phyloP scores from a whole-genome alignment of 1,284 basidiomycete genomes.

The Melampsora abietis-canadensis region DNA sequence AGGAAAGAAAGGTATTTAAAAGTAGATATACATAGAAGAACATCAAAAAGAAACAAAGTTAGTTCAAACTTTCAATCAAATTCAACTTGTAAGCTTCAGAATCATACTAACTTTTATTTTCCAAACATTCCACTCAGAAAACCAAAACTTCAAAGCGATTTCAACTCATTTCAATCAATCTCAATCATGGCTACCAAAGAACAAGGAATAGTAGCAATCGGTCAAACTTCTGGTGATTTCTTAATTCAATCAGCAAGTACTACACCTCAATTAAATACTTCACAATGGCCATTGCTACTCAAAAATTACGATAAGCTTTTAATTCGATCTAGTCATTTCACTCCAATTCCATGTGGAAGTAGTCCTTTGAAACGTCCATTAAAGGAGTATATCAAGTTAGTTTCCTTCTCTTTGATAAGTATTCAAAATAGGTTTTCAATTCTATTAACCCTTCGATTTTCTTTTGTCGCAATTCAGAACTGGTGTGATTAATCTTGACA shows the following conservation, averaged over 20 bases:
- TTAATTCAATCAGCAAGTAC: constrained; percentile 55
- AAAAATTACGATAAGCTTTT: constrained; percentile 92
- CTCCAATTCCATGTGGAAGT: constrained; percentile 72
- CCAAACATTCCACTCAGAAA: too few relatives aligned
- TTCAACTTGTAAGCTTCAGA: too few relatives aligned
- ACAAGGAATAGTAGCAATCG: constrained; percentile 32
- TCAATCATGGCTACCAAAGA: constrained; percentile 29
- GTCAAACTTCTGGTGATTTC: constrained; percentile 52
- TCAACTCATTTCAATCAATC: too few relatives aligned
- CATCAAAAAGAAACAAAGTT: too few relatives aligned
- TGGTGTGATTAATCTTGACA: constrained; percentile 98
- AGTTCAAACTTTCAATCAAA: too few relatives aligned
- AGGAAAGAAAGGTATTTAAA: too few relatives aligned
- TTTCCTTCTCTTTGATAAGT: constrained; percentile 52
- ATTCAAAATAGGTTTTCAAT: constrained; percentile 94
- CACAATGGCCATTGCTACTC: constrained; percentile 93
- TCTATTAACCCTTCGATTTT: constrained; percentile 61
- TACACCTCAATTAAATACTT: constrained; percentile 66
- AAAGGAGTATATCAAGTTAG: constrained; percentile 38
- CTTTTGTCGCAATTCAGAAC: constrained; percentile 60
- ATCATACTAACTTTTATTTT: too few relatives aligned
- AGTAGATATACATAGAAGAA: too few relatives aligned
- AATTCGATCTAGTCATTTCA: constrained; percentile 80
- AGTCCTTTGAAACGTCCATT: constrained; percentile 34
- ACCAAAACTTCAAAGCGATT: too few relatives aligned